These are phyloP conservation scores for Suillus hirtellus DNA, from an alignment of 768 basidiomycete species.

Conservation along the genomic window DNA sequence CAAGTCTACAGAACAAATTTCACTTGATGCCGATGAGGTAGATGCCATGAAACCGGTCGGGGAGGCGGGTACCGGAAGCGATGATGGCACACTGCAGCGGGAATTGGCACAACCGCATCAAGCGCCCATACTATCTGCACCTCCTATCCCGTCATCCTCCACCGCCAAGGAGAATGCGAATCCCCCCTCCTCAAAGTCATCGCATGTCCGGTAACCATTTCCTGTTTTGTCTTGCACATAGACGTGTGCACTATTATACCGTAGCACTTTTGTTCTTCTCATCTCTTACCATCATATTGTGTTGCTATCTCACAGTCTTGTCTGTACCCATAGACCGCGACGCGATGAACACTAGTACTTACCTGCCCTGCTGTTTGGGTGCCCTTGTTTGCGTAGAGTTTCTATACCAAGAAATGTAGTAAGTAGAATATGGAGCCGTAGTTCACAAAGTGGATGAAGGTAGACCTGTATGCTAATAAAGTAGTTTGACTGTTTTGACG, in stretches of 20 bases:
- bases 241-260: slow-evolving; percentile 7
- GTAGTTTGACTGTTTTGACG: neutral
- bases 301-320: slow-evolving; percentile 12
- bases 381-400: slow-evolving; percentile 17
- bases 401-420: slow-evolving; percentile 23
- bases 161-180: slow-evolving; percentile 20
- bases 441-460: slow-evolving; percentile 3
- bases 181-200: slow-evolving; percentile 17
- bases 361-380: neutral
- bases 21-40: slow-evolving; percentile 31
- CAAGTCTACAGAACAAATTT: slow-evolving; percentile 18
- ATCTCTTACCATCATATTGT: slow-evolving; percentile 7
- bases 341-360: slow-evolving; percentile 14
- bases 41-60: slow-evolving; percentile 76
- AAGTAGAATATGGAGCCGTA: slow-evolving; percentile 4
- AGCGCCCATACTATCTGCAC: slow-evolving; percentile 35
- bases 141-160: slow-evolving; percentile 29
- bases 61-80: neutral
- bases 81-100: slow-evolving; percentile 12
- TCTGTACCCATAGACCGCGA: slow-evolving; percentile 8
- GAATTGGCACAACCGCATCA: slow-evolving; percentile 16
- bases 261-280: slow-evolving; percentile 4
- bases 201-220: slow-evolving; percentile 3
- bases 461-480: slow-evolving; percentile 11
- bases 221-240: slow-evolving; percentile 3